A percentile compares a stretch with the other conserved stretches of the same genome.
Conservation (phyloP, 163 green algal genomes). For the Scenedesmus sp. region DNA sequence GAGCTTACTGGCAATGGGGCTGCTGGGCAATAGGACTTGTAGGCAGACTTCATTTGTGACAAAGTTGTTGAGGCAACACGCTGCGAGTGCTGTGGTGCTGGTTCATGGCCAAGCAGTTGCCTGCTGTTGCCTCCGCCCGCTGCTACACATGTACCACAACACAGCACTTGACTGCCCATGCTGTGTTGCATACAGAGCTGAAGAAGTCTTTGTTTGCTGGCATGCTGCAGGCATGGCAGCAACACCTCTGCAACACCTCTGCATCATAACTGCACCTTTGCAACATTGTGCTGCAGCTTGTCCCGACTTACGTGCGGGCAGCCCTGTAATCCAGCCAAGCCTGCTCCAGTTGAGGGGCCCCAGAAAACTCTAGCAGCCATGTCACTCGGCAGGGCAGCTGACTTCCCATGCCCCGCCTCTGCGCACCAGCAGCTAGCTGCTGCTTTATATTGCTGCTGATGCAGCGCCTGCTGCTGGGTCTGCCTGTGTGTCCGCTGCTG, state of each 20-base stretch:
- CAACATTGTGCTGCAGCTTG: background rate
- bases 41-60: too few species aligned
- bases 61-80: too few species aligned
- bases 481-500: background rate
- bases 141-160: background rate
- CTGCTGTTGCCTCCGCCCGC: background rate
- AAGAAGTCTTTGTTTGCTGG: too few species aligned
- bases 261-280: too few species aligned
- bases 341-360: background rate
- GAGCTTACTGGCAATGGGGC: too few species aligned
- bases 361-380: conserved; percentile 8
- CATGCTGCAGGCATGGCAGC: too few species aligned
- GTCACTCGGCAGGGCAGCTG: background rate
- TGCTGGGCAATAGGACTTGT: too few species aligned
- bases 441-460: background rate
- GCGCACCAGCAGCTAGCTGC: background rate
- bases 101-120: background rate
- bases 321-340: background rate
- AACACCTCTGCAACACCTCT: background rate
- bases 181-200: too few species aligned
- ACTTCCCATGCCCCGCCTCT: background rate
- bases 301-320: background rate
- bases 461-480: background rate
- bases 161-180: background rate
- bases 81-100: background rate